Evolutionary conservation across 495 filamentous ascomycete genomes (phyloP).

Genomic region (Hyaloscypha hepaticicola): DNA sequence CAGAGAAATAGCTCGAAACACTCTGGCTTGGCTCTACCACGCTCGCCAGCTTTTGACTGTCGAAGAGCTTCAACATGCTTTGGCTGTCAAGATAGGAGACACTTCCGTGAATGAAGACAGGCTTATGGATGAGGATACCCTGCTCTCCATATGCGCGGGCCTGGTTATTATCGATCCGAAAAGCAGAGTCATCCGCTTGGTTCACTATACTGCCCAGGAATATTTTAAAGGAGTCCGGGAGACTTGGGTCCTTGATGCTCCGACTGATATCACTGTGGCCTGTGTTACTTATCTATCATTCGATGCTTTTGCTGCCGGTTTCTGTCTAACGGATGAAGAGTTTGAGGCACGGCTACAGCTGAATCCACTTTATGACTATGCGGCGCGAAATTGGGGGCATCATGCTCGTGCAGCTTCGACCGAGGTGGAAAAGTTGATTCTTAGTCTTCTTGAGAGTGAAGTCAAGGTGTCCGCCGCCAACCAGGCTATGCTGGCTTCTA

Average conservation of each 20-base stretch:
- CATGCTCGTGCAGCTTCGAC: constrained; percentile 15
- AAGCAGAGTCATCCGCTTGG: constrained; percentile 32
- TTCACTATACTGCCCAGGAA: constrained; percentile 17
- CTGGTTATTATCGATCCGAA: constrained; percentile 38
- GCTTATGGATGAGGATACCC: constrained; percentile 30
- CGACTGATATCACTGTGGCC: constrained; percentile 9
- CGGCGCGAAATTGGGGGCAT: constrained; percentile 19
- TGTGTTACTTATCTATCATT: constrained; percentile 17
- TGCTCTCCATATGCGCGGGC: constrained; percentile 36
- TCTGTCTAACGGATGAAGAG: constrained; percentile 13
- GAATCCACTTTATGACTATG: constrained; percentile 15
- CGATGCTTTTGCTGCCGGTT: constrained; percentile 8
- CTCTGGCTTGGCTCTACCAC: constrained; percentile 31
- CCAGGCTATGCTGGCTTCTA: constrained; percentile 17
- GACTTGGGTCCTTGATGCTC: background rate
- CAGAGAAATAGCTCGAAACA: constrained; percentile 31
- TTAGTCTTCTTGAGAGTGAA: constrained; percentile 9
- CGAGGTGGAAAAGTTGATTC: background rate
- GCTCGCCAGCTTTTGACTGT: constrained; percentile 29
- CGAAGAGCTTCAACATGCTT: constrained; percentile 36
- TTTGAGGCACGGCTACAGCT: constrained; percentile 9
- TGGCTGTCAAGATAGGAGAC: constrained; percentile 31
- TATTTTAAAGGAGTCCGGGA: constrained; percentile 6
- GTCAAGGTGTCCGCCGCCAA: background rate
- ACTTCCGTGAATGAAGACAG: constrained; percentile 32